Conservation (phyloP, 2,329 filamentous ascomycete species). For the Ascochyta lentis region DNA sequence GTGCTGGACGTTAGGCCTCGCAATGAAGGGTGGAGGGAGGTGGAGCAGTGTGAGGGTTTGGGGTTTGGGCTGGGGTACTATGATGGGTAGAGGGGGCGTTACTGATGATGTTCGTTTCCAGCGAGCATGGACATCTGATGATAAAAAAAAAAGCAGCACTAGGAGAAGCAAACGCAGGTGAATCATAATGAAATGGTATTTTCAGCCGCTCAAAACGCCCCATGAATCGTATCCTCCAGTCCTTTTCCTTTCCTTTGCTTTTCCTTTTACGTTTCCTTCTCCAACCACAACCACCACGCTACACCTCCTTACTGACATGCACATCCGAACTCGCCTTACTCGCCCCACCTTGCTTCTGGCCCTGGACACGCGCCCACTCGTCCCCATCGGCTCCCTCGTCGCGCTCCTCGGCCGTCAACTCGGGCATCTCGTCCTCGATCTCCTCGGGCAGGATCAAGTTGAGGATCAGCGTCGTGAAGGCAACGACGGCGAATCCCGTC, state of each 20-base stretch:
- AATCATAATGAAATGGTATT: too few relatives aligned
- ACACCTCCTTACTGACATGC: neutral
- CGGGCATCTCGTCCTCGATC: slow-evolving; percentile 66
- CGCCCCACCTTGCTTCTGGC: slow-evolving; percentile 25
- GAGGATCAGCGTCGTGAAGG: slow-evolving; percentile 73
- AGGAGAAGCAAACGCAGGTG: too few relatives aligned
- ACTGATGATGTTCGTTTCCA: neutral
- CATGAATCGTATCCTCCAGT: too few relatives aligned
- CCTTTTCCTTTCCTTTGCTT: too few relatives aligned
- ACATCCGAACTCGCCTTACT: slow-evolving; percentile 12
- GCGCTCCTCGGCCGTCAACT: slow-evolving; percentile 51
- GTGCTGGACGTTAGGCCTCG: slow-evolving; percentile 34
- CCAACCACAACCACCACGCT: neutral
- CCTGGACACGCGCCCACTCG: slow-evolving; percentile 49
- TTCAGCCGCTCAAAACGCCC: too few relatives aligned
- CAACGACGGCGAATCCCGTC: slow-evolving; percentile 74
- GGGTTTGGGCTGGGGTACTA: slow-evolving; percentile 35
- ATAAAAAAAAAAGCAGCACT: too few relatives aligned
- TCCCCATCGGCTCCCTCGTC: slow-evolving; percentile 49
- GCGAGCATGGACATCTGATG: too few relatives aligned
- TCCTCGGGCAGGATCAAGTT: slow-evolving; percentile 78
- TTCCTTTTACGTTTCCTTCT: too few relatives aligned
- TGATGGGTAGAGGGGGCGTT: neutral
- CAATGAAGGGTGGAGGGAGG: slow-evolving; percentile 31
- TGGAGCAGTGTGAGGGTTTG: slow-evolving; percentile 36